These are phyloP conservation scores for Lasiosphaeriaceae sp. DNA, from an alignment of 495 filamentous ascomycete species.

Conservation along the genomic window DNA sequence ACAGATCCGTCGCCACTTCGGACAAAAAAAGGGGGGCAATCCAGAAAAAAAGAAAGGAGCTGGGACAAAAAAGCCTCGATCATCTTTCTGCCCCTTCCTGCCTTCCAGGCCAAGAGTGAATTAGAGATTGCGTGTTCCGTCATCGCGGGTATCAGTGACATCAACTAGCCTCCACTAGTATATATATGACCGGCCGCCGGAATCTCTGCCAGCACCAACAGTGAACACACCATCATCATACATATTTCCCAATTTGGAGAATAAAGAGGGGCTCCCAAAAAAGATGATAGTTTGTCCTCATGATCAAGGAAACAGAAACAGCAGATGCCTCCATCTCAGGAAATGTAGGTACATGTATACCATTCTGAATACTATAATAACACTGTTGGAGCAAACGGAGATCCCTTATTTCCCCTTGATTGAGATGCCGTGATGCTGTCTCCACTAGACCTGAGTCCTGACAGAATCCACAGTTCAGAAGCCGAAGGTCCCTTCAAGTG, in stretches of 20 bases:
- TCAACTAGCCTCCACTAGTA: neutral
- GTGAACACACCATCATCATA: too few species aligned
- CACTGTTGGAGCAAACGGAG: too few species aligned
- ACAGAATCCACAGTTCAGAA: too few species aligned
- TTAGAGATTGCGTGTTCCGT: neutral
- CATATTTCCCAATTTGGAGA: too few species aligned
- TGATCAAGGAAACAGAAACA: too few species aligned
- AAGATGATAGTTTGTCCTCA: too few species aligned
- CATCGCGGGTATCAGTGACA: neutral
- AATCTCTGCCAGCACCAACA: neutral
- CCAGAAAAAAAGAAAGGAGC: neutral
- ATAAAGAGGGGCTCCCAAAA: too few species aligned
- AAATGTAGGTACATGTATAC: too few species aligned
- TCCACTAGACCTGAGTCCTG: neutral
- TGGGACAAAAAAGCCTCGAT: neutral
- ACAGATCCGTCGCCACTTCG: neutral
- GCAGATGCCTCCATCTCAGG: too few species aligned
- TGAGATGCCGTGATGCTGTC: neutral
- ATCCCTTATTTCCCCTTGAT: neutral
- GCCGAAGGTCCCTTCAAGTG: too few species aligned
- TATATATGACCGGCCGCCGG: neutral
- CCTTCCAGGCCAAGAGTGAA: neutral
- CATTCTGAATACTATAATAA: too few species aligned
- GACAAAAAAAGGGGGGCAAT: neutral
- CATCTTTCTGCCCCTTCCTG: neutral